A percentile compares a stretch with the other conserved stretches of the same genome.
These are phyloP conservation scores for Oryza nivara DNA, from an alignment of 176 grass and related monocot genomes.

Conservation along the genomic window DNA sequence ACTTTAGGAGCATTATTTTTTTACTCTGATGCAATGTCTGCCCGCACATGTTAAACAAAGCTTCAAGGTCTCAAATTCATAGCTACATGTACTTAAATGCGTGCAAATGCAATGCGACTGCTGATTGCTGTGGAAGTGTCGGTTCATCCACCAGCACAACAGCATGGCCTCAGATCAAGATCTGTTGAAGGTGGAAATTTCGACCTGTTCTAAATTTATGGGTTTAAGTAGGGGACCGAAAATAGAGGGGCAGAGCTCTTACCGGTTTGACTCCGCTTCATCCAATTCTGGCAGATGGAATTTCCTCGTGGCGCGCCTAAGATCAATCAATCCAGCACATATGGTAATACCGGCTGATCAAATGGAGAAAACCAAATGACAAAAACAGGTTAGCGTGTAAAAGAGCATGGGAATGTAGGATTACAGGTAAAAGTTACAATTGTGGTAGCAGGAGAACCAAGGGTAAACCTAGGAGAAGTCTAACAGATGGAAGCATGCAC, in stretches of 20 bases:
- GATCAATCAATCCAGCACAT: neutral
- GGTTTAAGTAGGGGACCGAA: neutral
- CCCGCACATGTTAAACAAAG: slow-evolving; percentile 1
- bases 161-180: neutral
- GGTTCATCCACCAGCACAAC: slow-evolving; percentile 31
- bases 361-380: neutral
- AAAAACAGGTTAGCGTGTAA: neutral
- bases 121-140: slow-evolving; percentile 4
- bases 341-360: neutral
- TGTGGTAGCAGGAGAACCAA: neutral
- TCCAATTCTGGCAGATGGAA: neutral
- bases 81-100: neutral
- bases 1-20: neutral
- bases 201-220: neutral
- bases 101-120: neutral
- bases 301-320: neutral
- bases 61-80: neutral
- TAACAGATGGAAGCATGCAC: neutral
- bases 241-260: neutral
- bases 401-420: neutral
- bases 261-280: slow-evolving; percentile 12
- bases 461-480: neutral
- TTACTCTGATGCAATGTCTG: slow-evolving; percentile 4
- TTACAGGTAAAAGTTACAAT: neutral
- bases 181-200: neutral